These are phyloP conservation scores for Herpetomonas tarakana DNA, from an alignment of 208 protist species.

Conservation along the genomic window DNA sequence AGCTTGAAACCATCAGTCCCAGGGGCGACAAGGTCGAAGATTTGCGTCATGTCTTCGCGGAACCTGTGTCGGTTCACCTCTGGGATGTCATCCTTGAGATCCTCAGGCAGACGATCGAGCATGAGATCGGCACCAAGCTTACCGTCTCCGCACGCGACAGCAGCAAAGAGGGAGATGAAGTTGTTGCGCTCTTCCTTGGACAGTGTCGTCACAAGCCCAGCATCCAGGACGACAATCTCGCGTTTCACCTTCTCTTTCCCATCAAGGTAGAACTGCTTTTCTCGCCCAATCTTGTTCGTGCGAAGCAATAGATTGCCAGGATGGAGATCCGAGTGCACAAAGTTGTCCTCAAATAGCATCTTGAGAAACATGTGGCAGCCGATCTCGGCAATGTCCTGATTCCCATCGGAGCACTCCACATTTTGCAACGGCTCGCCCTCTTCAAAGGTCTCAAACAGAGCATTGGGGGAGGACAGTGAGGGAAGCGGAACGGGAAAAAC, in stretches of 20 bases:
- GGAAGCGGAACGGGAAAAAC: slow-evolving; percentile 81
- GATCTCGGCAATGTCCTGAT: slow-evolving; percentile 62
- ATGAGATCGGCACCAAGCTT: slow-evolving; percentile 87
- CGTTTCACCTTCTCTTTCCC: slow-evolving; percentile 55
- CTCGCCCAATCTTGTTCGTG: slow-evolving; percentile 31
- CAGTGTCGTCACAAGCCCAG: slow-evolving; percentile 88
- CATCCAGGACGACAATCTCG: slow-evolving; percentile 87
- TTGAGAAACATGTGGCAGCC: slow-evolving; percentile 93
- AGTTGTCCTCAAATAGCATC: slow-evolving; percentile 95
- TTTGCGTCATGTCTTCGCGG: slow-evolving; percentile 57
- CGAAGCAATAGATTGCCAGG: slow-evolving; percentile 89
- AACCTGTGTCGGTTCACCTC: slow-evolving; percentile 59
- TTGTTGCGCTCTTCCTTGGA: slow-evolving; percentile 83
- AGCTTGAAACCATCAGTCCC: slow-evolving; percentile 75
- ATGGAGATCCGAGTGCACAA: slow-evolving; percentile 94
- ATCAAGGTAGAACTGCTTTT: slow-evolving; percentile 45
- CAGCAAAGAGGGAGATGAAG: slow-evolving; percentile 92
- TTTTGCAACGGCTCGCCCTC: slow-evolving; percentile 69
- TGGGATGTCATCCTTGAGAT: slow-evolving; percentile 6
- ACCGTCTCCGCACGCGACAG: slow-evolving; percentile 85
- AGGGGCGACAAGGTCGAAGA: slow-evolving; percentile 80
- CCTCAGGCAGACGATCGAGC: slow-evolving; percentile 73
- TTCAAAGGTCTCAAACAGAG: slow-evolving; percentile 92
- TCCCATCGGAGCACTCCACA: slow-evolving; percentile 35
- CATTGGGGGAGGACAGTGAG: slow-evolving; percentile 46